These are phyloP conservation scores for Coemansia sp. DNA, from an alignment of 192 early-diverging fungal genomes.

Conservation along the genomic window DNA sequence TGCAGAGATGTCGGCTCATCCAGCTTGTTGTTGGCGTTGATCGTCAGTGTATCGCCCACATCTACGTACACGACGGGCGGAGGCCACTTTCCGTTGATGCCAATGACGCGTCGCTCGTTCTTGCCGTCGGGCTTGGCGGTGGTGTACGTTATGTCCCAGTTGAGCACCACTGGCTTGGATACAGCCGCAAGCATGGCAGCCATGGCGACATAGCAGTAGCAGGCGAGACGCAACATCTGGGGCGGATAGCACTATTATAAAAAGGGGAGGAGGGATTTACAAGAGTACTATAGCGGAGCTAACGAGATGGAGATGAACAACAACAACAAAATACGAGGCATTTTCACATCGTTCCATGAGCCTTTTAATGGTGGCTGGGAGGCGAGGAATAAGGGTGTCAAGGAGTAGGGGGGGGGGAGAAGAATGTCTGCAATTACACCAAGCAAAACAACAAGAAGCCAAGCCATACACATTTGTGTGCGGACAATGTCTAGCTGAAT, in stretches of 20 bases:
- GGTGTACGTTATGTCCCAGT: constrained; percentile 72
- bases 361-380: too few species aligned
- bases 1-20: constrained; percentile 69
- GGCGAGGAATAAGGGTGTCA: not conserved
- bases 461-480: not conserved
- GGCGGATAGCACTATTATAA: too few species aligned
- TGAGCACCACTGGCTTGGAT: constrained; percentile 59
- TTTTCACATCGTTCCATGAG: not conserved
- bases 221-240: not conserved
- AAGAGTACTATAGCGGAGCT: not conserved
- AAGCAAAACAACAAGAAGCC: not conserved
- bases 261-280: not conserved
- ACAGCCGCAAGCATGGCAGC: not conserved
- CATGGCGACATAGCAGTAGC: not conserved
- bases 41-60: constrained; percentile 31
- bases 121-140: constrained; percentile 70
- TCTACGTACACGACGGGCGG: constrained; percentile 52
- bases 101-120: constrained; percentile 65
- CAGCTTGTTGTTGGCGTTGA: constrained; percentile 60
- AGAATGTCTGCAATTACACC: too few species aligned
- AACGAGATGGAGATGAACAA: not conserved
- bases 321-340: too few species aligned
- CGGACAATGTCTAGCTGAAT: not conserved
- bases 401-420: not conserved
- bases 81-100: constrained; percentile 69